These are phyloP conservation scores for Apiospora koreana DNA, from an alignment of 2,329 filamentous ascomycete genomes.

Conservation along the genomic window DNA sequence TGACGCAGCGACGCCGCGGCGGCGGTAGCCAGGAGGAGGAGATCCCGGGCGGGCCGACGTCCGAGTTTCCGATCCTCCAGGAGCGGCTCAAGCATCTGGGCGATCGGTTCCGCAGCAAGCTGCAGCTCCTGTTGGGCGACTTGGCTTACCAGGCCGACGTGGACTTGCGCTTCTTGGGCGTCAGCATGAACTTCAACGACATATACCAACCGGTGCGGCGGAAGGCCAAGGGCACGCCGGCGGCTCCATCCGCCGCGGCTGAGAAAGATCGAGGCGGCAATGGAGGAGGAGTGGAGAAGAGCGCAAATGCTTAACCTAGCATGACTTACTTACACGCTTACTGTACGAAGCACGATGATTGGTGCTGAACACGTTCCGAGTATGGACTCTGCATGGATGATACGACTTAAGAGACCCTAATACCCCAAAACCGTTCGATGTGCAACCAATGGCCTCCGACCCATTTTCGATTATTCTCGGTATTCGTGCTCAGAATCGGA, in stretches of 20 bases:
- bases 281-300: slow-evolving; percentile 9
- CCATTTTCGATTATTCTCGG: neutral
- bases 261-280: slow-evolving; percentile 6
- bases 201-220: slow-evolving; percentile 80
- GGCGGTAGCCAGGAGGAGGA: slow-evolving; percentile 27
- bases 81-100: slow-evolving; percentile 73
- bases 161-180: slow-evolving; percentile 92
- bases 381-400: neutral
- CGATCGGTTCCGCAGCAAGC: slow-evolving; percentile 71
- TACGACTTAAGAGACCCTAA: neutral
- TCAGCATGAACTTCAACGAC: slow-evolving; percentile 99
- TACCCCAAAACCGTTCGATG: neutral
- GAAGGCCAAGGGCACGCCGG: slow-evolving; percentile 46
- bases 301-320: neutral
- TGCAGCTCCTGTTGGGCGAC: slow-evolving; percentile 85
- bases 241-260: neutral
- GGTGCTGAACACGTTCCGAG: neutral
- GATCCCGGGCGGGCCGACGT: slow-evolving; percentile 59
- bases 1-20: slow-evolving; percentile 26
- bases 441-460: neutral
- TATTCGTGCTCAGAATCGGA: neutral
- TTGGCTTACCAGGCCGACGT: slow-evolving; percentile 90
- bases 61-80: slow-evolving; percentile 72
- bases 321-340: neutral
- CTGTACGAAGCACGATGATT: neutral